phyloP scores from a whole-genome alignment of 2,329 filamentous ascomycete genomes.

The Paecilomyces dactylethromorphus region DNA sequence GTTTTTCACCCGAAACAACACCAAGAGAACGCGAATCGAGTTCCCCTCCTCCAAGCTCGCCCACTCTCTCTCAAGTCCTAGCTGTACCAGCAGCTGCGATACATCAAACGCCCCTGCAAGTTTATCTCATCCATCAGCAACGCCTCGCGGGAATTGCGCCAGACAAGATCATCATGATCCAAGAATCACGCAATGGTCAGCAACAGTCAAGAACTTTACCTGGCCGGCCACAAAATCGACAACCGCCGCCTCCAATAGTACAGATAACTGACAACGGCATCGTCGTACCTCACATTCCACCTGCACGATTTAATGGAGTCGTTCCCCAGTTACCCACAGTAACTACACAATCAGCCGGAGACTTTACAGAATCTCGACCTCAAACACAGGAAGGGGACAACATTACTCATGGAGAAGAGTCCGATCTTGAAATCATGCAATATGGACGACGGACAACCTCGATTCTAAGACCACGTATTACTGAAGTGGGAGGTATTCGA shows the following conservation, averaged over 20 bases:
- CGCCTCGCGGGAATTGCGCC: slow-evolving; percentile 19
- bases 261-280: slow-evolving; percentile 14
- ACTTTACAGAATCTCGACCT: neutral
- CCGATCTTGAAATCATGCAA: neutral
- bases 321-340: slow-evolving; percentile 6
- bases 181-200: neutral
- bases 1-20: neutral
- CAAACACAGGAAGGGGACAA: neutral
- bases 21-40: neutral
- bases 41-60: neutral
- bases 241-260: slow-evolving; percentile 10
- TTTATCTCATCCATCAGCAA: slow-evolving; percentile 22
- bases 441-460: neutral
- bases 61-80: neutral
- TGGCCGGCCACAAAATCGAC: neutral
- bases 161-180: slow-evolving; percentile 15
- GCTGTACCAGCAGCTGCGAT: neutral
- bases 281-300: slow-evolving; percentile 11
- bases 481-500: neutral
- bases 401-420: neutral
- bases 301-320: slow-evolving; percentile 13
- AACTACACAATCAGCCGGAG: neutral
- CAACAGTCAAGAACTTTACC: neutral
- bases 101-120: slow-evolving; percentile 11
- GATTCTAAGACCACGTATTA: neutral